Evolutionary conservation across 2,329 filamentous ascomycete genomes (phyloP), one percentile per base, ranked within the genome.

Genomic region (Magnaporthales sp.): DNA sequence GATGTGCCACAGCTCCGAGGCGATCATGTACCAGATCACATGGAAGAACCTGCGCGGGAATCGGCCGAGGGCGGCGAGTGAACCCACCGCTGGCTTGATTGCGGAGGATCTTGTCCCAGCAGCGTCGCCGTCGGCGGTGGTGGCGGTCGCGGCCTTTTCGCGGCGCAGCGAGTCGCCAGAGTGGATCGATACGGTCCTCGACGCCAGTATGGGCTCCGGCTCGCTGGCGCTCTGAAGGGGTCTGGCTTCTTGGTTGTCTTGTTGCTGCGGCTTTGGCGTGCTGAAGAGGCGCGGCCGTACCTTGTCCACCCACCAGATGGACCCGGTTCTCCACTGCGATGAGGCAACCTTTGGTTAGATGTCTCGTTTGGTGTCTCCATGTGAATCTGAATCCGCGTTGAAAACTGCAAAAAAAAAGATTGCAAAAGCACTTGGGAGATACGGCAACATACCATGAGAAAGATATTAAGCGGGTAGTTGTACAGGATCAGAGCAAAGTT

Each of bases 1-100:
- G 10, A 64, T n/a, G 26, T 64, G 38, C 63, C 63, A 22, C 32
- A 64, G 24, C 38, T 64, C 63, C 38, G 13, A 64, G 22, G 63
- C 30, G 10, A 56, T 38, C 38, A 26, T 26, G 38, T 29, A 54
- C 62, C 62, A 64, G 30, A 54, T 10, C 30, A n/a, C 29, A 6
- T 24, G 32, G n/a, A 64, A 46, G 24, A 19, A 13, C 0, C 7
- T 7, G 22, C 30, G 30, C 22, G 32, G 62, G 30, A 64, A 10
- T 9, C 22, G 22, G n/a, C 9, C 58, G 24, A 61, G 24, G 24
- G 24, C 58, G 58, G 24, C 58, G 24, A 13, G 58, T 7, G 15
- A 26, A 2, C 13, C 10, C 24, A 6, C 8, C 26, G 19, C 22
- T 2, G 22, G 58, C 58, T n/a, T 8, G 19, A 6, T 29, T 24